A percentile compares a stretch with the other conserved stretches of the same genome.
These are phyloP conservation scores for Colletotrichum sojae DNA, from an alignment of 2,329 filamentous ascomycete species.

Conservation along the genomic window DNA sequence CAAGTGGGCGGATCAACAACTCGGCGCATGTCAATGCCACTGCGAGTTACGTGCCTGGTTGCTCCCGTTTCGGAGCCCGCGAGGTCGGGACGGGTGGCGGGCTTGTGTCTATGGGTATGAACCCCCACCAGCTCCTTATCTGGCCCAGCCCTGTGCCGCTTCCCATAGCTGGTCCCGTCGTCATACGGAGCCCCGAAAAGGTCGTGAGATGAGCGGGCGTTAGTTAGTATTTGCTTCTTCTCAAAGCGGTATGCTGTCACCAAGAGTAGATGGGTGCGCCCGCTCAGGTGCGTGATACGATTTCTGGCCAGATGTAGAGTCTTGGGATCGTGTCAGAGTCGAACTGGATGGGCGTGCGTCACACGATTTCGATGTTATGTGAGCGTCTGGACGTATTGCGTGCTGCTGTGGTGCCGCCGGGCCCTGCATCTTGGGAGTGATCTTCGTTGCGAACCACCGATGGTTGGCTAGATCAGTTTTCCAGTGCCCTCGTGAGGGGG, in stretches of 20 bases:
- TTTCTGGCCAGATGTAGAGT: background rate
- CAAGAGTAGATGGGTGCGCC: background rate
- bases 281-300: background rate
- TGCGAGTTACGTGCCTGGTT: background rate
- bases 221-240: background rate
- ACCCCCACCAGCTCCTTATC: slow-evolving; percentile 8
- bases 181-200: background rate
- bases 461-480: background rate
- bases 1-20: background rate
- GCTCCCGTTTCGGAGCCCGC: background rate
- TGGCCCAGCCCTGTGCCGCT: background rate
- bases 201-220: background rate
- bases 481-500: too few species aligned
- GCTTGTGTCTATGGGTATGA: background rate
- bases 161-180: background rate
- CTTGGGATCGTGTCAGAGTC: background rate
- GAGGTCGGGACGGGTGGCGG: background rate
- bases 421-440: background rate
- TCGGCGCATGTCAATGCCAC: slow-evolving; percentile 10
- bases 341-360: background rate
- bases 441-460: background rate
- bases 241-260: too few species aligned
- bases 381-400: background rate
- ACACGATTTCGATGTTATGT: background rate
- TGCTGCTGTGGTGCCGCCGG: background rate